A percentile compares a stretch with the other conserved stretches of the same genome.
Evolutionary conservation across 192 early-diverging fungal genomes (phyloP).

Genomic region (Backusella psychrophila): DNA sequence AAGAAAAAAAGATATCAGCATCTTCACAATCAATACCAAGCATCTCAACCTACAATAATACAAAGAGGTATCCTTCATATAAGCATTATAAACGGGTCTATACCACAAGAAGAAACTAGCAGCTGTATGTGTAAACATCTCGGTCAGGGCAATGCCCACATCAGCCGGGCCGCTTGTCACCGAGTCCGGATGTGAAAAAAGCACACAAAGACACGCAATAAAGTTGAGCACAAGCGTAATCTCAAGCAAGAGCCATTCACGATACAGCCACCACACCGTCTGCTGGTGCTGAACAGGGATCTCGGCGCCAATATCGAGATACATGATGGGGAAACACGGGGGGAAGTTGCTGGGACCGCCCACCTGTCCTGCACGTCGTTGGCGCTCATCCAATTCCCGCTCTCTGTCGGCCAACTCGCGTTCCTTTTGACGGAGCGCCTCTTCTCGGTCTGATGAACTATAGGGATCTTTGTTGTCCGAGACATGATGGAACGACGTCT

Average conservation of each 20-base stretch:
- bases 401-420: conserved; percentile 74
- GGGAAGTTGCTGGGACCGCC: conserved; percentile 66
- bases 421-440: conserved; percentile 70
- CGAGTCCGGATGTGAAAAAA: conserved; percentile 62
- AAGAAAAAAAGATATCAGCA: not conserved
- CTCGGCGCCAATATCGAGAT: conserved; percentile 72
- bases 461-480: conserved; percentile 22
- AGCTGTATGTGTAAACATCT: conserved; percentile 72
- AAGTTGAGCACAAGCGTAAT: conserved; percentile 75
- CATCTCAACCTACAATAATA: conserved; percentile 62
- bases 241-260: conserved; percentile 72
- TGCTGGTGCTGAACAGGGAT: conserved; percentile 63
- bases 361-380: conserved; percentile 52
- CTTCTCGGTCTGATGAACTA: conserved; percentile 44
- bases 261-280: conserved; percentile 66
- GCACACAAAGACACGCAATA: conserved; percentile 73
- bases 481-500: conserved; percentile 16
- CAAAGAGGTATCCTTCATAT: conserved; percentile 81
- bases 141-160: conserved; percentile 74
- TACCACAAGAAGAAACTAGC: conserved; percentile 87
- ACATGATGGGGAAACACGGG: conserved; percentile 80
- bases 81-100: conserved; percentile 84
- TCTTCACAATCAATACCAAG: no score
- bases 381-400: conserved; percentile 63
- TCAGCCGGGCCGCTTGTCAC: conserved; percentile 68